phyloP scores from a whole-genome alignment of 768 basidiomycete species.

The Leucocoprinus leucothites region DNA sequence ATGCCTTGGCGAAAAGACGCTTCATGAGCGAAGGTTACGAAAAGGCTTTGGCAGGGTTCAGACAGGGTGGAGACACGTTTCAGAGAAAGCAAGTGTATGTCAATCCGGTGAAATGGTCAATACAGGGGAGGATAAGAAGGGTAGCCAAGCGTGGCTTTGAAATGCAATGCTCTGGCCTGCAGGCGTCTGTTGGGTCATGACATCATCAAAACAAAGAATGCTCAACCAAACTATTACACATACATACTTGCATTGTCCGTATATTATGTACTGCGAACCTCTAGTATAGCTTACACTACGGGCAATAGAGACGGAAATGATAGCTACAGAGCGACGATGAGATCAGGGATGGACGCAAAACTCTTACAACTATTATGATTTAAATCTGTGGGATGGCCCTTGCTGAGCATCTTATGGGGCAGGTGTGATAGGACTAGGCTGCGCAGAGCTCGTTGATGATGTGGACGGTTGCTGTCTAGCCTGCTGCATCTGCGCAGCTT shows the following conservation, averaged over 20 bases:
- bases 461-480: conserved; percentile 16
- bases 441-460: background rate
- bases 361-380: background rate
- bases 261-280: background rate
- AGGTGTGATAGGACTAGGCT: conserved; percentile 1
- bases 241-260: conserved; percentile 4
- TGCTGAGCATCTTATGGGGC: background rate
- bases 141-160: background rate
- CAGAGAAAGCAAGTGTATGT: background rate
- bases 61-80: background rate
- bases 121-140: background rate
- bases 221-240: conserved; percentile 9
- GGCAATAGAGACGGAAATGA: background rate
- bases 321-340: conserved; percentile 3
- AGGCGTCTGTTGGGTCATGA: background rate
- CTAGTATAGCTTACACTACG: conserved; percentile 13
- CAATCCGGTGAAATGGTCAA: background rate
- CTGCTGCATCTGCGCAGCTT: conserved; percentile 21
- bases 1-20: conserved; percentile 35
- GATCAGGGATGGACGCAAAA: background rate
- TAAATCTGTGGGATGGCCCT: background rate
- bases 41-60: background rate
- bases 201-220: conserved; percentile 6
- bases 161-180: too few relatives aligned
- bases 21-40: conserved; percentile 30